These are phyloP conservation scores for Apocynum venetum DNA, from an alignment of 257 asterid genomes.

Conservation along the genomic window DNA sequence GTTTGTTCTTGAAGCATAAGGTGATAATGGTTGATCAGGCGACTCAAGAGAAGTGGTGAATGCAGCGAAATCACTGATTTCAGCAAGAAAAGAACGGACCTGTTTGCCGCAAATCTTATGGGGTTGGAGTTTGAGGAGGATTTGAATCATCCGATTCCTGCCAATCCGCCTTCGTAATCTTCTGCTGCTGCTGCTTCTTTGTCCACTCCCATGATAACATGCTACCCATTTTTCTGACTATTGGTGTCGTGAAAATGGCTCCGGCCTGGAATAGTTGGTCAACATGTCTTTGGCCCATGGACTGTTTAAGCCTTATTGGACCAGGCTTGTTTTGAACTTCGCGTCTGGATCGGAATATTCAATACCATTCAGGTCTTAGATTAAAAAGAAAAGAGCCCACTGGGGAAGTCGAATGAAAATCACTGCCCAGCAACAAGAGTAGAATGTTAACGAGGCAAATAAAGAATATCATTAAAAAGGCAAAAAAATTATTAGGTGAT, in stretches of 20 bases:
- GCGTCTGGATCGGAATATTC: too few relatives aligned
- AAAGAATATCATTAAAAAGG: too few relatives aligned
- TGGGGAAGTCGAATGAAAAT: background rate
- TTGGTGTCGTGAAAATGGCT: background rate
- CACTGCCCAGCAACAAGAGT: background rate
- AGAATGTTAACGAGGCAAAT: too few relatives aligned
- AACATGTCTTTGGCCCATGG: background rate
- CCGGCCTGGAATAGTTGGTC: background rate
- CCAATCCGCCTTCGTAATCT: background rate
- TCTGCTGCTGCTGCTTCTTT: conserved; percentile 7
- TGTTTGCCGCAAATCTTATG: conserved; percentile 19
- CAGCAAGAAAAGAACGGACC: conserved; percentile 22
- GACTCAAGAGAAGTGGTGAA: conserved; percentile 5
- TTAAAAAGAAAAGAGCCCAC: background rate
- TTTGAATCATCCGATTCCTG: conserved; percentile 29
- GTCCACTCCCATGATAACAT: background rate
- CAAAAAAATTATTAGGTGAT: background rate
- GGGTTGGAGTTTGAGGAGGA: conserved; percentile 10
- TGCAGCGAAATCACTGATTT: background rate
- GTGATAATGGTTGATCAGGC: conserved; percentile 2
- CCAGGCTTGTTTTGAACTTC: background rate
- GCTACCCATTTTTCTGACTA: background rate
- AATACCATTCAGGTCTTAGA: background rate
- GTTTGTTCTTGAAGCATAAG: conserved; percentile 15
- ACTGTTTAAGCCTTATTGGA: background rate